These are phyloP conservation scores for Hymenoscyphus fraxineus DNA, from an alignment of 2,329 filamentous ascomycete species.

Conservation along the genomic window DNA sequence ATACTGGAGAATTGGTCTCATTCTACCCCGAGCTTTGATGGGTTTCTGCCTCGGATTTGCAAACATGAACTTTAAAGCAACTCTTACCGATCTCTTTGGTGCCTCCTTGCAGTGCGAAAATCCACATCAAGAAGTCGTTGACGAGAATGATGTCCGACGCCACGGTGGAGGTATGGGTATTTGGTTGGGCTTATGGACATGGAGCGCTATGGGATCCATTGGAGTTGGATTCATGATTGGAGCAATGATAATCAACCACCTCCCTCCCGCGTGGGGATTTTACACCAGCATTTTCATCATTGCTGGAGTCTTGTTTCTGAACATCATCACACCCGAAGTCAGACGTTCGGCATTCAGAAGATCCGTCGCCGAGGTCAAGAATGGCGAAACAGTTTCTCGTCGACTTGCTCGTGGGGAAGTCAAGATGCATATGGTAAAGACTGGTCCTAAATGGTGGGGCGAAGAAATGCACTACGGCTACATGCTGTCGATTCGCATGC, in stretches of 20 bases:
- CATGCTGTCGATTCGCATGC: conserved; percentile 64
- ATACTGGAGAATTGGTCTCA: conserved; percentile 56
- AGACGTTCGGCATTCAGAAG: conserved; percentile 64
- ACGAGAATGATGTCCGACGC: conserved; percentile 63
- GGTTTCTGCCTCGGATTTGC: conserved; percentile 69
- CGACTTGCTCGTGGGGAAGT: conserved; percentile 68
- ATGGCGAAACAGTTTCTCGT: conserved; percentile 48
- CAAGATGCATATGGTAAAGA: conserved; percentile 70
- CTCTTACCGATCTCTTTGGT: conserved; percentile 71
- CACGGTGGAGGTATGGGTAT: conserved; percentile 75
- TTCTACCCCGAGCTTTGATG: conserved; percentile 62
- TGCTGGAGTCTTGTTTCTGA: conserved; percentile 61
- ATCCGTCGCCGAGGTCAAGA: conserved; percentile 62
- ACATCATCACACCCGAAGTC: conserved; percentile 69
- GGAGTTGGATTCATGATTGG: conserved; percentile 70
- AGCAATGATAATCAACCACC: conserved; percentile 61
- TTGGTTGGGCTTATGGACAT: conserved; percentile 78
- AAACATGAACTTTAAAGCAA: conserved; percentile 72
- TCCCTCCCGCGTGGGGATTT: conserved; percentile 70
- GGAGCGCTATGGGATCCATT: conserved; percentile 70
- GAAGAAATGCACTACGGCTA: conserved; percentile 71
- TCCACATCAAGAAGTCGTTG: conserved; percentile 69
- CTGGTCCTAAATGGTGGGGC: conserved; percentile 72
- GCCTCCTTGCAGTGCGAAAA: conserved; percentile 69
- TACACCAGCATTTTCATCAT: conserved; percentile 68